These are phyloP conservation scores for Coelastrella sp. DNA, from an alignment of 139 green algal species.

Conservation along the genomic window DNA sequence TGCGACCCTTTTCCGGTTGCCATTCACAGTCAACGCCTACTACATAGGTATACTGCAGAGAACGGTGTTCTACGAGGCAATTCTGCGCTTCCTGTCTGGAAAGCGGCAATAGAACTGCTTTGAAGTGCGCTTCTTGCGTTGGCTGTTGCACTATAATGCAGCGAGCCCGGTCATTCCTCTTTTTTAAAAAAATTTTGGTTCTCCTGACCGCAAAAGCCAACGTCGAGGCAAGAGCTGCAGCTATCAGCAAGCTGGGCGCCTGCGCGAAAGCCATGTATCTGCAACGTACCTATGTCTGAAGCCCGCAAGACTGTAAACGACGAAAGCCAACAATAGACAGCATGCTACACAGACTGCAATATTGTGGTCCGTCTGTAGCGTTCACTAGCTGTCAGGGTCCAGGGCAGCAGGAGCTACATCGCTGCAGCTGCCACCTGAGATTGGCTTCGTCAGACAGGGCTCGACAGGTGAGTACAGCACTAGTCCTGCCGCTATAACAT, in stretches of 20 bases:
- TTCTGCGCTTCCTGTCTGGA: not conserved
- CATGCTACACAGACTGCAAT: not conserved
- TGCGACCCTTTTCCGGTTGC: conserved; percentile 5
- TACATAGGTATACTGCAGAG: not conserved
- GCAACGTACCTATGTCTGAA: too few relatives aligned
- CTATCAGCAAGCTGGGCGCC: not conserved
- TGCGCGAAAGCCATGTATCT: not conserved
- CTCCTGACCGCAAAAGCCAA: not conserved
- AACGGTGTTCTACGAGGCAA: not conserved
- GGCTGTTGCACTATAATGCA: not conserved
- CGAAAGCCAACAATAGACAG: too few relatives aligned
- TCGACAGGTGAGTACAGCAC: too few relatives aligned
- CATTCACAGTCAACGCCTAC: conserved; percentile 28
- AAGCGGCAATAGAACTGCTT: not conserved
- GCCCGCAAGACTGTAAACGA: too few relatives aligned
- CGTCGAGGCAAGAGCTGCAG: not conserved
- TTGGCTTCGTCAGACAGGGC: too few relatives aligned
- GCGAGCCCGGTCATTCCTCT: not conserved
- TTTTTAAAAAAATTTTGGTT: too few relatives aligned
- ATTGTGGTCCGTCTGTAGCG: not conserved
- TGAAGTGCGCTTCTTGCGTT: not conserved
- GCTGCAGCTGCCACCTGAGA: not conserved
- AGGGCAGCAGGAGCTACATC: too few relatives aligned
- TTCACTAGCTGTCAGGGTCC: not conserved
- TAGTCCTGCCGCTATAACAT: too few relatives aligned